A percentile compares a stretch with the other conserved stretches of the same genome.
Evolutionary conservation across 225 moss, liverwort and hornwort genomes (phyloP).

Genomic region (Thuidium tamariscinum): DNA sequence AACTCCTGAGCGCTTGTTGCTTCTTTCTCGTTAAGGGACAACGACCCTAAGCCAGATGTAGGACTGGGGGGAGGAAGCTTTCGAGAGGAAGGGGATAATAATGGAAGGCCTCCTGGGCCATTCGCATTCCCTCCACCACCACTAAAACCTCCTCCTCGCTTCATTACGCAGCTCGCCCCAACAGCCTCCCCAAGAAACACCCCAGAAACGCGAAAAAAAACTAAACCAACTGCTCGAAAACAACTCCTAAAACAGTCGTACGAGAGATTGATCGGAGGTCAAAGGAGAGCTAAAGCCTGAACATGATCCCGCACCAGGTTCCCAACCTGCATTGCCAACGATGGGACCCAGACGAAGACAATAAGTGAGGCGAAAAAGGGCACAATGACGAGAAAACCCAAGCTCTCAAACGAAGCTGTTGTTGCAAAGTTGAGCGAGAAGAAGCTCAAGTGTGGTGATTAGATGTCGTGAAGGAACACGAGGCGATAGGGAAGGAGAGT

Average conservation of each 20-base stretch:
- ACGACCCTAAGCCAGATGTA: conserved; percentile 26
- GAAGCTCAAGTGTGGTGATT: neutral
- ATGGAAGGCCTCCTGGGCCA: conserved; percentile 2
- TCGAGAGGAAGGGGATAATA: conserved; percentile 21
- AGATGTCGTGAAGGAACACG: neutral
- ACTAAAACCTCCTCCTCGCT: conserved; percentile 9
- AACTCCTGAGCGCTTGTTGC: conserved; percentile 13
- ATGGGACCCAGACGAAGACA: neutral
- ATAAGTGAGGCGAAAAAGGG: neutral
- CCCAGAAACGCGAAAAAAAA: too few species aligned
- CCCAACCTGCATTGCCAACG: neutral
- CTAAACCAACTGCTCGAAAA: neutral
- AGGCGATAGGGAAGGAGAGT: neutral
- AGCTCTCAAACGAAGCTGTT: neutral
- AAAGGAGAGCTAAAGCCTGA: neutral
- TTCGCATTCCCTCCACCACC: neutral
- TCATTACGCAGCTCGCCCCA: neutral
- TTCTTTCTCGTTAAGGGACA: conserved; percentile 20
- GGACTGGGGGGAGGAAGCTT: conserved; percentile 37
- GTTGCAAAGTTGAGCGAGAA: neutral
- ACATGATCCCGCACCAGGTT: neutral
- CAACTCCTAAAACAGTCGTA: neutral
- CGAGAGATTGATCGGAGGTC: neutral
- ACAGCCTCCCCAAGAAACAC: neutral
- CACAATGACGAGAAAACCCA: neutral